A percentile compares a stretch with the other conserved stretches of the same genome.
These are phyloP conservation scores for Leccinum pallidistipes DNA, from an alignment of 1,284 basidiomycete species.

Conservation along the genomic window DNA sequence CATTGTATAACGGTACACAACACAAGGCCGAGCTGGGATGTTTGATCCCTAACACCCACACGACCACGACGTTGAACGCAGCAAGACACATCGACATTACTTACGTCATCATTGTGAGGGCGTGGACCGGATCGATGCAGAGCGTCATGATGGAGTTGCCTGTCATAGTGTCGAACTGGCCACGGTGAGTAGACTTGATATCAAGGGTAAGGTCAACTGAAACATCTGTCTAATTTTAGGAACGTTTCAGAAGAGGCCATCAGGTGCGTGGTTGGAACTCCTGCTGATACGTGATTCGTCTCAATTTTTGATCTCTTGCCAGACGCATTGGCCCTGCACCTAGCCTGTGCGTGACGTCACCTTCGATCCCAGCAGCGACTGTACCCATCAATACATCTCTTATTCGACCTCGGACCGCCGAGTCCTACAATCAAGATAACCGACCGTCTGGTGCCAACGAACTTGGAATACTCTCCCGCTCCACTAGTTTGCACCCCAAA, in stretches of 20 bases:
- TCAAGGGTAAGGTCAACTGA: background rate
- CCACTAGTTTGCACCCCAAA: conserved; percentile 12
- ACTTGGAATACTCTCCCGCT: conserved; percentile 3
- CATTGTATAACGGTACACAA: conserved; percentile 66
- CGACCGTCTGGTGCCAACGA: conserved; percentile 16
- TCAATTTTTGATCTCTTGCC: conserved; percentile 1
- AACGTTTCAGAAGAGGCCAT: conserved; percentile 65
- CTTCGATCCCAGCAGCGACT: conserved; percentile 27
- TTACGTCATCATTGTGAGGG: conserved; percentile 75
- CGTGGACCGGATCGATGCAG: conserved; percentile 69
- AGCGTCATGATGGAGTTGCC: conserved; percentile 69
- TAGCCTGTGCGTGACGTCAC: conserved; percentile 50
- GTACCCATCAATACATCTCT: conserved; percentile 27
- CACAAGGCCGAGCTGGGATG: conserved; percentile 71
- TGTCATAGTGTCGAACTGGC: conserved; percentile 80
- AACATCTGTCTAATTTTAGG: conserved; percentile 35
- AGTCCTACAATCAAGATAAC: conserved; percentile 19
- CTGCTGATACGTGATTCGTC: background rate
- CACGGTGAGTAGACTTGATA: conserved; percentile 49
- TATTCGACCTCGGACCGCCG: conserved; percentile 24
- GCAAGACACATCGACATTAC: conserved; percentile 81
- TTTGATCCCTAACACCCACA: conserved; percentile 66
- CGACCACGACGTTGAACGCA: conserved; percentile 72
- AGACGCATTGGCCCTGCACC: conserved; percentile 73
- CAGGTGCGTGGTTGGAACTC: conserved; percentile 41